Base-by-base conservation (phyloP, 768 basidiomycete species). In the Tulasnella sp. region DNA sequence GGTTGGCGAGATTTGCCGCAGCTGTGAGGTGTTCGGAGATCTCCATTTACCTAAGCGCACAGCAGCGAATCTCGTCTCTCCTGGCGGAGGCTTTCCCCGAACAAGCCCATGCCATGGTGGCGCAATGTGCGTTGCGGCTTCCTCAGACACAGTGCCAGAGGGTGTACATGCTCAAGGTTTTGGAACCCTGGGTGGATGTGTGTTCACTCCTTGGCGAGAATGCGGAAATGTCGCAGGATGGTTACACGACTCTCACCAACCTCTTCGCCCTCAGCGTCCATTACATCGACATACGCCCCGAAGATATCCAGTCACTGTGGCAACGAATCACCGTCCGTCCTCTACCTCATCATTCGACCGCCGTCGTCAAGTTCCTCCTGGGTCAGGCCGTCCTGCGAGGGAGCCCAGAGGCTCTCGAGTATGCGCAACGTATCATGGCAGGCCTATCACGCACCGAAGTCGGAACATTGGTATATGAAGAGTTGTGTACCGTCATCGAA, bases 361-460 rank as follows among this genome's bases (percentile, higher is more conserved):
- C 87, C 2, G 74, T 89, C 14, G 74, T 86, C 48, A 77, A 83
- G 29, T 97, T 90, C 68, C 73, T 97, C 2, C 73, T 94, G 34
- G 88, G 91, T 62, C 89, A 94, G 64, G 86, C 88, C 0, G 81
- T 84, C 61, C 86, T 84, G 67, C 82, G 92, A 40, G 83, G 85
- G 36, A 90, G 80, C 61, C 75, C 77, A 4, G 77, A 80, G 14
- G 93, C 88, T 68, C 77, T 94, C 58, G 74, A 73, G 41, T 86
- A 86, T 64, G 85, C 86, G 0, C 79, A 84, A 41, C 83, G 83
- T 61, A 80, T 93, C 51, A 78, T 94, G 19, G 84, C 89, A 0
- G 91, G 82, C 62, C 75, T 97, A 6, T 87, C 86, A 51, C 83
- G 86, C 57, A 86, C 85, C 23, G 73, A 74, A 14, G 77, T 82